Evolutionary conservation across 768 basidiomycete species (phyloP), one percentile per base, ranked within the genome.

Genomic region (Leucosporidium yakuticum): DNA sequence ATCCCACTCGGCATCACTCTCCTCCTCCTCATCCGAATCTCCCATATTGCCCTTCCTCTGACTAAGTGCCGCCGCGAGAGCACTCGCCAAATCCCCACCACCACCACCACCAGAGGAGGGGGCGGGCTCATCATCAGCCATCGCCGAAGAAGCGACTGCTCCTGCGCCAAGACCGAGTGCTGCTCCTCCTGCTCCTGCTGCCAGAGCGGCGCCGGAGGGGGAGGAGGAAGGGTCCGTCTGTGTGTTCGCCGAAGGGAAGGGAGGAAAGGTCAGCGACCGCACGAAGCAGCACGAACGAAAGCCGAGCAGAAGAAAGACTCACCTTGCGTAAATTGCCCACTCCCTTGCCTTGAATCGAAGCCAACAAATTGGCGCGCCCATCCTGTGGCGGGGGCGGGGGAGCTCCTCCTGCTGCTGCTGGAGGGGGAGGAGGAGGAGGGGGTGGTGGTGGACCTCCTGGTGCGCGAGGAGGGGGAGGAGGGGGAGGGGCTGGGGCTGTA

Each of bases 21-120:
- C 88, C 27, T 88, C 87, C 60, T 88, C 87, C 70, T 90, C 80
- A 60, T 81, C 88, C 74, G 88, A 90, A 73, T 92, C 90, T 1
- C 89, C 91, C 74, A 96, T 80, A 75, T 90, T 88, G 80, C 89
- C 91, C 77, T 90, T 95, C 74, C 92, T 81, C 77, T 87, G 85
- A 74, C 87, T 80, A 70, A 97, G 78, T 3, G 92, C 92, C 60
- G 85, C 88, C 11, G 91, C 93, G 59, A 96, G 80, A 15, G 91
- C 89, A 5, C 86, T 83, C 0, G 92, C 92, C 68, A 96, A 77
- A 79, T 93, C 87, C 0, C 84, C 87, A 17, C 87, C 90, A 19
- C 81, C 85, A 20, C 32, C 63, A 5, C 39, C 39, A 15, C 8
- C 14, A 8, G 39, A 7, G 39, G 39, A 7, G 39, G 39, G 8